These are phyloP conservation scores for Beauveria bassiana DNA, from an alignment of 2,329 filamentous ascomycete genomes.

Conservation along the genomic window DNA sequence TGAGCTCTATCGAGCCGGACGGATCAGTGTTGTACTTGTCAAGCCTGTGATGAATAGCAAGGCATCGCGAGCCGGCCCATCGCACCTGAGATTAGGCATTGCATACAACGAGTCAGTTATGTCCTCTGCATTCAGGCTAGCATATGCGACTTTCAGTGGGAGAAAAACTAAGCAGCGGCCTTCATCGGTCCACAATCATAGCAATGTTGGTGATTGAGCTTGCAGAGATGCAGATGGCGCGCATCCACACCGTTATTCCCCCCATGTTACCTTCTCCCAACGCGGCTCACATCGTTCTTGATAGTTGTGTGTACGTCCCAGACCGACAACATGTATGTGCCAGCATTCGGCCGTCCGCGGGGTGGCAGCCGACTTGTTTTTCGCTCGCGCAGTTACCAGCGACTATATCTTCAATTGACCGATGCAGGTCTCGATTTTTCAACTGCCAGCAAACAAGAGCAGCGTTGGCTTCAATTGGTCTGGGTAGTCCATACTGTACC, in stretches of 20 bases:
- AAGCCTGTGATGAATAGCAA: background rate
- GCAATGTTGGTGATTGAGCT: conserved; percentile 3
- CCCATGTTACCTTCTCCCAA: background rate
- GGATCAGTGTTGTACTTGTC: background rate
- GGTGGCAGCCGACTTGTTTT: background rate
- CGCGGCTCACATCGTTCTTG: background rate
- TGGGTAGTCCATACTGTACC: background rate
- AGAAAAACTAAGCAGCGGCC: background rate
- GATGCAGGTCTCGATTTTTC: background rate
- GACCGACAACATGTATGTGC: background rate
- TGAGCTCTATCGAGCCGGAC: background rate
- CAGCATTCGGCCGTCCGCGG: background rate
- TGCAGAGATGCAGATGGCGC: conserved; percentile 7
- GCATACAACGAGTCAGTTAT: background rate
- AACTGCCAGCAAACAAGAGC: background rate
- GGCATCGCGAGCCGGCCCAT: background rate
- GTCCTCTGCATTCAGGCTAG: background rate
- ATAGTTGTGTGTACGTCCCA: background rate
- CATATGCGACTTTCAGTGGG: background rate
- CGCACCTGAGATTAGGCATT: background rate
- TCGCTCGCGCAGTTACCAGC: background rate
- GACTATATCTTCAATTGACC: background rate
- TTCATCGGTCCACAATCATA: background rate
- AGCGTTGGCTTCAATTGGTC: background rate
- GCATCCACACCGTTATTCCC: background rate